A percentile compares a stretch with the other conserved stretches of the same genome.
These are phyloP conservation scores for Globisporangium splendens DNA, from an alignment of 352 stramenopile species.

Conservation along the genomic window DNA sequence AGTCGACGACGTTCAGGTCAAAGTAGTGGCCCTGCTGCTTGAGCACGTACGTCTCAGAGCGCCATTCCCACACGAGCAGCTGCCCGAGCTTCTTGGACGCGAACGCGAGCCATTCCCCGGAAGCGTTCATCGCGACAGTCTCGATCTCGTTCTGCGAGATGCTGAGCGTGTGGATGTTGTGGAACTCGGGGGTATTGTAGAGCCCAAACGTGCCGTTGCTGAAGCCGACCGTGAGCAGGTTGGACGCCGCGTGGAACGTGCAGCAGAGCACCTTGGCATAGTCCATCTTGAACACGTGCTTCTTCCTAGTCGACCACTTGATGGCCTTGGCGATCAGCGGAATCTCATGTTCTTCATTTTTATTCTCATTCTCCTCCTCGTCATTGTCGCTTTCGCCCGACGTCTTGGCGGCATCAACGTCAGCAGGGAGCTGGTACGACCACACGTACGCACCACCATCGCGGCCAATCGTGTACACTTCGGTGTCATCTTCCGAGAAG, in stretches of 20 bases:
- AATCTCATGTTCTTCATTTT: conserved; percentile 22
- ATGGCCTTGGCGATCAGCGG: conserved; percentile 65
- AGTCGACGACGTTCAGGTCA: conserved; percentile 96
- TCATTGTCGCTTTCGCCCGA: conserved; percentile 28
- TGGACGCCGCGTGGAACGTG: conserved; percentile 83
- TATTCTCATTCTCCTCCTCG: conserved; percentile 28
- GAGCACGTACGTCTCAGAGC: conserved; percentile 98
- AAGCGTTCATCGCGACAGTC: conserved; percentile 93
- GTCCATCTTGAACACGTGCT: conserved; percentile 89
- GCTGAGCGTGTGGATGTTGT: conserved; percentile 97
- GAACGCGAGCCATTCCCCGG: conserved; percentile 98
- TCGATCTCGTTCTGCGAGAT: conserved; percentile 89
- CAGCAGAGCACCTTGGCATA: conserved; percentile 86
- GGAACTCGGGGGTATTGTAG: conserved; percentile 95
- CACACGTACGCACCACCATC: conserved; percentile 88
- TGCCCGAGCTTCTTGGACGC: conserved; percentile 97
- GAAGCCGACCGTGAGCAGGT: conserved; percentile 95
- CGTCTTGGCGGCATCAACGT: conserved; percentile 24
- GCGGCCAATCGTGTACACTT: conserved; percentile 85
- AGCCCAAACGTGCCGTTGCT: conserved; percentile 97
- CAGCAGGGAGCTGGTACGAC: conserved; percentile 62
- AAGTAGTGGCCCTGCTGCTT: conserved; percentile 99
- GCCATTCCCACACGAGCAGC: conserved; percentile 99
- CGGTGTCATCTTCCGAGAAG: conserved; percentile 74
- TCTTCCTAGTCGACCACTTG: conserved; percentile 85